Evolutionary conservation across 2,329 filamentous ascomycete species (phyloP).

Genomic region (Tolypocladium amazonense): DNA sequence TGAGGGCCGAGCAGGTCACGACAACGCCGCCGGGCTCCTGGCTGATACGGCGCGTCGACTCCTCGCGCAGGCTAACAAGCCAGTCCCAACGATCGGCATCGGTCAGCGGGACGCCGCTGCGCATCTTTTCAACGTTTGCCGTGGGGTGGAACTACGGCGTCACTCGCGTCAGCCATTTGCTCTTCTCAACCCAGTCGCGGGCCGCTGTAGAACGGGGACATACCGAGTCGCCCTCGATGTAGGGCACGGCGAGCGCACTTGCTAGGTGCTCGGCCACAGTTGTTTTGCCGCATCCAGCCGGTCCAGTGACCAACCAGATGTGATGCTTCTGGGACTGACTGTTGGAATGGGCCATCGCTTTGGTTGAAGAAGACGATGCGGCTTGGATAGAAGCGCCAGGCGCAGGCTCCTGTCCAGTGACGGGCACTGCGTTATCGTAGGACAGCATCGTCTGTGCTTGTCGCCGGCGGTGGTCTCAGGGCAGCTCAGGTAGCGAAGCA

Average conservation of each 20-base stretch:
- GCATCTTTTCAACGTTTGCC: conserved; percentile 87
- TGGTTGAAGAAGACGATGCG: conserved; percentile 11
- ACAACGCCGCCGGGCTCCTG: conserved; percentile 65
- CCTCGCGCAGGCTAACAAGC: conserved; percentile 69
- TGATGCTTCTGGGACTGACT: conserved; percentile 34
- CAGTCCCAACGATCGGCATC: conserved; percentile 97
- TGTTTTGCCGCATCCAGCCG: conserved; percentile 70
- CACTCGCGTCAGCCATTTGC: not conserved
- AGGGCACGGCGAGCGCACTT: conserved; percentile 52
- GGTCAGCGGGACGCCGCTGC: conserved; percentile 68
- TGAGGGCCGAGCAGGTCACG: conserved; percentile 89
- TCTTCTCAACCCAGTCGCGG: not conserved
- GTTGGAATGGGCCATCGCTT: conserved; percentile 13
- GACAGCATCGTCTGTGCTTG: conserved; percentile 34
- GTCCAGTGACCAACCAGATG: conserved; percentile 73
- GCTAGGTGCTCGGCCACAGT: conserved; percentile 61
- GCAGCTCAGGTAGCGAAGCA: not conserved
- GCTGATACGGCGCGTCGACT: conserved; percentile 45
- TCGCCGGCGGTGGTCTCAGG: not conserved
- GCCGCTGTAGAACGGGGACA: not conserved
- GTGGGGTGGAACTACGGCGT: conserved; percentile 55
- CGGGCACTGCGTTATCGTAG: conserved; percentile 34
- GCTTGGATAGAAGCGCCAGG: conserved; percentile 6
- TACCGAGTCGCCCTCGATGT: conserved; percentile 72
- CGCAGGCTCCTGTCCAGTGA: conserved; percentile 27